phyloP scores from a whole-genome alignment of 805 yeast species.

The Yamadazyma phyllophila region DNA sequence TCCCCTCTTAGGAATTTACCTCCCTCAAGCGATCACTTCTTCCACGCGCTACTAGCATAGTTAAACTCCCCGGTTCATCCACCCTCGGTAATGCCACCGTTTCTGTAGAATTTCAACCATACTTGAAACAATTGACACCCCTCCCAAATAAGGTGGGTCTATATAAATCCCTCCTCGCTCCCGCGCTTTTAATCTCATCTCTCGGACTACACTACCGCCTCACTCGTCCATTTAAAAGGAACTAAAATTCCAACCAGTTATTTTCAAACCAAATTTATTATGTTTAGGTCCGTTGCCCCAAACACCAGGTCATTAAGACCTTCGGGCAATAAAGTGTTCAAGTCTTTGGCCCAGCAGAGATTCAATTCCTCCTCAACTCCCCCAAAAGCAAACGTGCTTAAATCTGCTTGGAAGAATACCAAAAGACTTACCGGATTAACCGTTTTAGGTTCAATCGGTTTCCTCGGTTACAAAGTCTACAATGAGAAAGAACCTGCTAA shows the following conservation, averaged over 20 bases:
- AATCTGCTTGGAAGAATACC: conserved; percentile 47
- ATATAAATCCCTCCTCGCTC: neutral
- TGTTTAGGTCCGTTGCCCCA: conserved; percentile 5
- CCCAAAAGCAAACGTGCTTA: conserved; percentile 17
- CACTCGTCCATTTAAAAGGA: conserved; percentile 11
- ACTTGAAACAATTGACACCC: neutral
- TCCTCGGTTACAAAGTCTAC: conserved; percentile 53
- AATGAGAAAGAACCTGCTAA: conserved; percentile 59
- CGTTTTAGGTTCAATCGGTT: conserved; percentile 54
- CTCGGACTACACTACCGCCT: conserved; percentile 10
- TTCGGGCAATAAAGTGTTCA: neutral
- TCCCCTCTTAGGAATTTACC: neutral
- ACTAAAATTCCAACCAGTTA: neutral
- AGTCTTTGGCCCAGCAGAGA: conserved; percentile 4
- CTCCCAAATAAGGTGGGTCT: neutral
- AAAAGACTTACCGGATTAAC: conserved; percentile 47
- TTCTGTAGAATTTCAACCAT: neutral
- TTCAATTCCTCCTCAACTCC: conserved; percentile 12
- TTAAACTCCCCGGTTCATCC: too few relatives aligned
- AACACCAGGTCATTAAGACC: neutral
- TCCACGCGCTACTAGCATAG: too few relatives aligned
- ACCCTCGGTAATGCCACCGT: too few relatives aligned
- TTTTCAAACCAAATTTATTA: neutral
- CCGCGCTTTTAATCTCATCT: conserved; percentile 4
- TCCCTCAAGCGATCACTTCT: too few relatives aligned